Evolutionary conservation across 1,284 basidiomycete genomes (phyloP).

Genomic region (Cystobasidiaceae sp.): DNA sequence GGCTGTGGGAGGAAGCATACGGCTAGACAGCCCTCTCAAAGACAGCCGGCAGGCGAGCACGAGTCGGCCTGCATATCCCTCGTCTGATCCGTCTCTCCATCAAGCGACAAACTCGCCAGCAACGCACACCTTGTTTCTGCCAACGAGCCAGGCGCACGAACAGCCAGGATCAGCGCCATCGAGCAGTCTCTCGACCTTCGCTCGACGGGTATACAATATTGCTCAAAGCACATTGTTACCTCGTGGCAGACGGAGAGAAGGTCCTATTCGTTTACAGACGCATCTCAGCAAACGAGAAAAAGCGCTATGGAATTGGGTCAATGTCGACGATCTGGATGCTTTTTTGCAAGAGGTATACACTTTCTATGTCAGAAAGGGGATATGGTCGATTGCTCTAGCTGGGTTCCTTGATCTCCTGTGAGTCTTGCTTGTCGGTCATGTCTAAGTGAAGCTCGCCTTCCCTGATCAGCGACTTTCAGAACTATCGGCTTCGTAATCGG

Average conservation of each 20-base stretch:
- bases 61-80: background rate
- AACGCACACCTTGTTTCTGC: background rate
- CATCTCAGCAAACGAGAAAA: constrained; percentile 54
- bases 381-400: constrained; percentile 85
- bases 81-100: background rate
- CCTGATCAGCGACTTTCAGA: constrained; percentile 49
- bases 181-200: background rate
- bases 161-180: background rate
- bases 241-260: background rate
- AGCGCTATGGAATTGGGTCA: constrained; percentile 98
- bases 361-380: constrained; percentile 94
- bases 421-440: too few species aligned
- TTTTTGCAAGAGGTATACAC: constrained; percentile 87
- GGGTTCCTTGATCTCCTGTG: constrained; percentile 85
- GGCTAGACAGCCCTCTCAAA: background rate
- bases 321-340: constrained; percentile 90
- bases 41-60: background rate
- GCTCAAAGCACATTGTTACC: background rate
- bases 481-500: constrained; percentile 94
- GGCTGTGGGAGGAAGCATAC: background rate
- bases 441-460: background rate
- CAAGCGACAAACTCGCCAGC: background rate
- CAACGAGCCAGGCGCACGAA: background rate
- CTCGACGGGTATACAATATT: background rate
- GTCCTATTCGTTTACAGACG: constrained; percentile 22